These are phyloP conservation scores for Aspergillus ustus DNA, from an alignment of 2,329 filamentous ascomycete species.

Conservation along the genomic window DNA sequence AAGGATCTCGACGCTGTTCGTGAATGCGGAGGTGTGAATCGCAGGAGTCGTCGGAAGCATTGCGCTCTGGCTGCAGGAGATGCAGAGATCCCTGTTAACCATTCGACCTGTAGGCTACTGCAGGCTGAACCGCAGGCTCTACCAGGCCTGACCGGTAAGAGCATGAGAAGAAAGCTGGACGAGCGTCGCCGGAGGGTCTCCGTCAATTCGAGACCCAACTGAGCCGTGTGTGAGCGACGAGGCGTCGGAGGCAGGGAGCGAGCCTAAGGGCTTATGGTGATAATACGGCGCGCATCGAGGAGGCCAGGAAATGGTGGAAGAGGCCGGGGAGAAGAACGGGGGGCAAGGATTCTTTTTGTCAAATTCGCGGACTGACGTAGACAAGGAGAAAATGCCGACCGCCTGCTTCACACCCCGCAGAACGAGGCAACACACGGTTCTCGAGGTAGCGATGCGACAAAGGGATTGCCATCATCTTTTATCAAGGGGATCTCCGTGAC, in stretches of 20 bases:
- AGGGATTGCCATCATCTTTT: background rate
- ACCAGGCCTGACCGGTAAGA: conserved; percentile 33
- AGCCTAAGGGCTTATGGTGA: background rate
- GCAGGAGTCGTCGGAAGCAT: conserved; percentile 18
- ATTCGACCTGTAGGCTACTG: conserved; percentile 37
- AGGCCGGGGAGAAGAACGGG: background rate
- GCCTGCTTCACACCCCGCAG: conserved; percentile 17
- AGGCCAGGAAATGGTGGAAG: background rate
- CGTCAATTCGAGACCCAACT: conserved; percentile 26
- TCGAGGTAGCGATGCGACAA: background rate
- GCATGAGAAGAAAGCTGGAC: conserved; percentile 36
- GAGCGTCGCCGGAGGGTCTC: conserved; percentile 23
- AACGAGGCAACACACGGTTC: background rate
- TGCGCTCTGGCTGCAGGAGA: conserved; percentile 17
- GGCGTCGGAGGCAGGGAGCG: background rate
- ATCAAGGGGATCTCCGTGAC: conserved; percentile 8
- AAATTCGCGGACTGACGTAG: conserved; percentile 14
- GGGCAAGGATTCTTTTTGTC: background rate
- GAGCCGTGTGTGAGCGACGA: conserved; percentile 1
- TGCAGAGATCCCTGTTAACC: conserved; percentile 23
- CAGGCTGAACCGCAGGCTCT: conserved; percentile 40
- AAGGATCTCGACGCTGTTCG: conserved; percentile 27
- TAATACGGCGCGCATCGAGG: conserved; percentile 1
- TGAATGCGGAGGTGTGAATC: conserved; percentile 14
- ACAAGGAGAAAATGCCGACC: conserved; percentile 17